Conservation (phyloP, 306 rosid species). For the Pterocarpus santalinus region DNA sequence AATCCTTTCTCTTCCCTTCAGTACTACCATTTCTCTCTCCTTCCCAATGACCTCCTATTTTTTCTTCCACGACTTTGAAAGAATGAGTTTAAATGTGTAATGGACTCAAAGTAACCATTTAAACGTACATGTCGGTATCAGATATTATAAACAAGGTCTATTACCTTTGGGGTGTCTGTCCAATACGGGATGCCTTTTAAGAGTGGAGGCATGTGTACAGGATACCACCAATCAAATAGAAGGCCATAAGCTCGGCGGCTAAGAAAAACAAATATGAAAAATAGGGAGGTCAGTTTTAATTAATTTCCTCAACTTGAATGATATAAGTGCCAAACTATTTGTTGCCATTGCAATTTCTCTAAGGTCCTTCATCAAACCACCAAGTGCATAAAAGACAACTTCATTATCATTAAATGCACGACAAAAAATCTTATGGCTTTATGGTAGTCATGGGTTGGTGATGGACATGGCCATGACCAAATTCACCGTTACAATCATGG, state of each 20-base stretch:
- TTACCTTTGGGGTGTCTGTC: constrained; percentile 97
- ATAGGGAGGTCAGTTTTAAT: constrained; percentile 21
- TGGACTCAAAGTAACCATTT: constrained; percentile 6
- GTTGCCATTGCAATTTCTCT: constrained; percentile 99
- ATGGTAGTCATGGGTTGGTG: too few relatives aligned
- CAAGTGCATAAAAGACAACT: constrained; percentile 55
- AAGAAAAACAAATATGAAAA: constrained; percentile 40
- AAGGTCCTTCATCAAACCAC: constrained; percentile 97
- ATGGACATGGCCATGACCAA: too few relatives aligned
- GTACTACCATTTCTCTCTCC: too few relatives aligned
- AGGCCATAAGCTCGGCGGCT: constrained; percentile 96
- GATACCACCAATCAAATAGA: constrained; percentile 97
- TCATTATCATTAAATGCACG: too few relatives aligned
- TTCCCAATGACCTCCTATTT: too few relatives aligned
- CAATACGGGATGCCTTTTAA: constrained; percentile 92
- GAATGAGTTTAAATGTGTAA: neutral
- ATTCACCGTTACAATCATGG: too few relatives aligned
- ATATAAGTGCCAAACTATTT: constrained; percentile 64
- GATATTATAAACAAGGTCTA: constrained; percentile 32
- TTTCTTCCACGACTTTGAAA: too few relatives aligned
- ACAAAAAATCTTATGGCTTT: too few relatives aligned
- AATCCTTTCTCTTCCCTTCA: too few relatives aligned
- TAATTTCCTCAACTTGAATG: constrained; percentile 17
- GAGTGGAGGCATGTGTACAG: constrained; percentile 88
- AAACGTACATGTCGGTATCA: neutral